Evolutionary conservation across 2,329 filamentous ascomycete species (phyloP), one percentile per base, ranked within the genome.

Genomic region (Raffaelea albimanens): DNA sequence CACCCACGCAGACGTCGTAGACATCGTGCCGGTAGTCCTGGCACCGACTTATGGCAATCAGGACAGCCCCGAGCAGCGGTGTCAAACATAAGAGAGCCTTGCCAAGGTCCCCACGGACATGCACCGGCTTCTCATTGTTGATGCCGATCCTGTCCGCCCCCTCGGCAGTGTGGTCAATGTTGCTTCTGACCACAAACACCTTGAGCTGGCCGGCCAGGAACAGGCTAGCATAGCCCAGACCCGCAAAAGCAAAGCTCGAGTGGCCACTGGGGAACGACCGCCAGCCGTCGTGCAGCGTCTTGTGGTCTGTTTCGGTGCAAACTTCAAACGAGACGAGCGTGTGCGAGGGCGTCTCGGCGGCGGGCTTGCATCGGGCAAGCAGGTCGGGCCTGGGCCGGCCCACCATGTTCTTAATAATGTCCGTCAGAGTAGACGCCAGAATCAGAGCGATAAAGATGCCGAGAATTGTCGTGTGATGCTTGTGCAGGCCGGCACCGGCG

Each of bases 361-460:
- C 67, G 1, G 93, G 90, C 54, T 85, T 82, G 67, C 93, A 98
- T 34, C 93, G 82, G n/a, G 84, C 81, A 21, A 78, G 59, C 3
- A 78, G 62, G 50, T 78, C 74, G 0, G 74, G 74, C 5, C 74
- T 66, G 1, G 56, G 87, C 11, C 87, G 71, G 9, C 87, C 87
- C 22, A 91, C 85, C 10, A 85, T 77, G 61, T 95, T 95, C 67
- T 98, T 98, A 60, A 97, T 75, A 23, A 91, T 69, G 61, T 97
- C 90, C 40, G 93, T 97, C 40, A 97, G 71, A 63, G 96, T 85
- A 5, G 80, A 77, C 0, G 87, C 84, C 44, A 95, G 73, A 56
- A 88, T 72, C 22, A 97, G 66, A 53, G 82, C 78, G 58, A 91
- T 87, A 44, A 82, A 69, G 51, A 96, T 81, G 20, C 88, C 86